Evolutionary conservation across 2,329 filamentous ascomycete genomes (phyloP), one percentile per base, ranked within the genome.

Genomic region (Arachnopeziza araneosa): DNA sequence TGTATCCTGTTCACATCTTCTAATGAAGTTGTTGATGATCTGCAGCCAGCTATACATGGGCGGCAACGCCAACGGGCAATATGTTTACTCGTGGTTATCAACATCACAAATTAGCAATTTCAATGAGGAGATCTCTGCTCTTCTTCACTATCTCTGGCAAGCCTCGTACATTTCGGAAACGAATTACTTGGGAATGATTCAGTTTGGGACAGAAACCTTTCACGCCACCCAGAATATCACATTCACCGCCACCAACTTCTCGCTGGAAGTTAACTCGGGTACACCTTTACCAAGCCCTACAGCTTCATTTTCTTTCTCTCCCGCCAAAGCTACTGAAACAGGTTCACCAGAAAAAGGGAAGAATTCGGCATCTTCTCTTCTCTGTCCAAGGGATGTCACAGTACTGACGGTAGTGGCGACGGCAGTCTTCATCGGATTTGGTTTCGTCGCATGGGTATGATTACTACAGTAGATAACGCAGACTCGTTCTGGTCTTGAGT

Each of bases 161-260:
- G 36, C 36, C 6, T 6, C 50, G 59, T 26, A 60, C 22, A 56
- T 60, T 21, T 50, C 57, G 21, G 52, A 54, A 8, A 24, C 56
- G 1, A 53, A 52, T 22, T 63, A 60, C 44, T 52, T 63, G 10
- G 61, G 61, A 5, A 32, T 57, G 12, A 52, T 63, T 19, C 56
- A 59, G 26, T 63, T 60, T 49, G 61, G 61, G 6, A 60, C 56
- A 9, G 61, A 63, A 36, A 55, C 61, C 44, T 59, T 63, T 23
- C 59, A 60, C 23, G 53, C 61, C 22, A 51, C 19, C 19, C 54
- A 56, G 3, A 57, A 63, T 30, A 55, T 63, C 19, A 60, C 57
- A 2, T 63, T 63, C 24, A 54, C 60, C 6, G 57, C 58, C 10
- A 36, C 36, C n/a, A 36, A 61, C 30, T 61, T 58, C 60, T 53